Evolutionary conservation across 1,139 yeast species (phyloP).

Genomic region (Yamadazyma kanchanaburiensis): DNA sequence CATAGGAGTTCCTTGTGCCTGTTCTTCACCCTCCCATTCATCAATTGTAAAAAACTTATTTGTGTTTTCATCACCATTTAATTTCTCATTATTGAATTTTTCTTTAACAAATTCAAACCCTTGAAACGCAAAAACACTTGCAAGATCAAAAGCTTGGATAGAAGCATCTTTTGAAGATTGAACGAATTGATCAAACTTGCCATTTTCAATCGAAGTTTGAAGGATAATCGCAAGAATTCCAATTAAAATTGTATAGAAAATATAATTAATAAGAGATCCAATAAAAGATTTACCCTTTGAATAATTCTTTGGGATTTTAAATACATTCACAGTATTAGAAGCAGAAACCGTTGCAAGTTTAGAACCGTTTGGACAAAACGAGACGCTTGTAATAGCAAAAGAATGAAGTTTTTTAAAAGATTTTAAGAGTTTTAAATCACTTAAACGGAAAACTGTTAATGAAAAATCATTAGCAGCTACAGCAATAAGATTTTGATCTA

Average conservation of each 20-base stretch:
- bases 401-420: conserved; percentile 62
- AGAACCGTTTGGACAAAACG: conserved; percentile 67
- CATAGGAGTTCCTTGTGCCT: conserved; percentile 4
- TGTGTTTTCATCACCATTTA: conserved; percentile 25
- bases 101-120: conserved; percentile 38
- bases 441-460: conserved; percentile 50
- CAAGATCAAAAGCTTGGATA: conserved; percentile 17
- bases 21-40: conserved; percentile 18
- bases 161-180: conserved; percentile 17
- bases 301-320: conserved; percentile 55
- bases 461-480: conserved; percentile 78
- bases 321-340: conserved; percentile 67
- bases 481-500: conserved; percentile 51
- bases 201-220: conserved; percentile 35
- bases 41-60: conserved; percentile 24
- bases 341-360: conserved; percentile 77
- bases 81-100: conserved; percentile 35
- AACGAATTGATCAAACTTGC: conserved; percentile 26
- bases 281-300: conserved; percentile 42
- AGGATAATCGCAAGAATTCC: conserved; percentile 45
- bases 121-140: conserved; percentile 20
- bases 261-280: conserved; percentile 36
- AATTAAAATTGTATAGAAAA: conserved; percentile 44
- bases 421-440: conserved; percentile 48
- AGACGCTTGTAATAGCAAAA: conserved; percentile 76